Evolutionary conservation across 306 rosid species (phyloP), one percentile per base, ranked within the genome.

Genomic region (Biancaea sappan): DNA sequence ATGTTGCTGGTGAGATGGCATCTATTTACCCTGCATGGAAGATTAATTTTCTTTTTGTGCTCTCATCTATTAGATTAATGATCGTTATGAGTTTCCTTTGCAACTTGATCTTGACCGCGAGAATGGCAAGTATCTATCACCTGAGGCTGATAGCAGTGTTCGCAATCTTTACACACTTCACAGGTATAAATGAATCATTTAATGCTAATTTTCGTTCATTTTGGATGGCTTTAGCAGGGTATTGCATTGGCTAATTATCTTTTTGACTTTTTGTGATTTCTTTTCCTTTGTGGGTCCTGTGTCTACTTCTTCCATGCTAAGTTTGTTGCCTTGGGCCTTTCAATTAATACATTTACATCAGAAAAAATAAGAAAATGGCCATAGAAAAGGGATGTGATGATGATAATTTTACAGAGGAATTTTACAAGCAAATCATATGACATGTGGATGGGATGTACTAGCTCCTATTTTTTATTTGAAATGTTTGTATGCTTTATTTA

Each of bases 31-130:
- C 21, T 63, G 15, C 54, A 34, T 51, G 35, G 11, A 58, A 60
- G 74, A 37, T 60, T 48, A 43, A 66, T 66, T n/a, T 77, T 77
- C 24, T 63, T 29, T 76, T 67, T 11, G 10, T 34, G 65, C 25
- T 69, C 57, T 43, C 38, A 24, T 38, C 56, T 25, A 59, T 78
- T 83, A 93, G 98, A 93, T 93, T 44, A 91, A 93, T 73, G 98
- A 93, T 73, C 96, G 92, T 41, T 93, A 93, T 85, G 98, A 93
- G 89, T 93, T 93, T 79, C 98, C 98, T 24, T 77, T 84, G 84
- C 93, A 93, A 91, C 89, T 93, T 77, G 97, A 93, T 78, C 98
- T 93, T 70, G 98, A 93, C 71, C 87, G 92, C 67, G 98, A 93
- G 82, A 75, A 89, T 82, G 97, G 98, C 11, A 93, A 88, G 64